These are phyloP conservation scores for Calycina herbarum DNA, from an alignment of 2,329 filamentous ascomycete genomes.

Conservation along the genomic window DNA sequence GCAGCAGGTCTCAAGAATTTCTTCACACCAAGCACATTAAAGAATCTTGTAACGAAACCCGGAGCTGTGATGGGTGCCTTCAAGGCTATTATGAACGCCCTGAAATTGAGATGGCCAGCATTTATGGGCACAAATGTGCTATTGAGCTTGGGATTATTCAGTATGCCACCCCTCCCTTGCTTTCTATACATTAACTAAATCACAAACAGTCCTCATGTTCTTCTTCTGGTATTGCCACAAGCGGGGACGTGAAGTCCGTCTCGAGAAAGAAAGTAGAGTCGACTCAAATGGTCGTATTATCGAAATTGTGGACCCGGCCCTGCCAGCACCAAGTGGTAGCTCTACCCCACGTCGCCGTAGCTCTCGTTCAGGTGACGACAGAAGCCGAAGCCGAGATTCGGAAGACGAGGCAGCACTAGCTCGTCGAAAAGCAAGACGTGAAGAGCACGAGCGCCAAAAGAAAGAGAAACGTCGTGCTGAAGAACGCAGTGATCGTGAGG, in stretches of 20 bases:
- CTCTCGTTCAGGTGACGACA: background rate
- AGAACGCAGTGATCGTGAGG: background rate
- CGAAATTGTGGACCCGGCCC: background rate
- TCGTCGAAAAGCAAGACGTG: slow-evolving; percentile 9
- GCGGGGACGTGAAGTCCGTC: slow-evolving; percentile 80
- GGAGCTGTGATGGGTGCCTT: slow-evolving; percentile 83
- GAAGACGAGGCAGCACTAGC: slow-evolving; percentile 7
- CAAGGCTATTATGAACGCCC: slow-evolving; percentile 83
- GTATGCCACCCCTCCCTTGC: slow-evolving; percentile 51
- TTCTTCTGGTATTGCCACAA: slow-evolving; percentile 99
- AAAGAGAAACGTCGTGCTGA: slow-evolving; percentile 10
- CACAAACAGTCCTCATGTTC: slow-evolving; percentile 69
- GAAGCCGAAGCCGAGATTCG: slow-evolving; percentile 1
- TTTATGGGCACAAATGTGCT: slow-evolving; percentile 89
- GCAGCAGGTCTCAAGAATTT: slow-evolving; percentile 64
- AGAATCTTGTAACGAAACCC: slow-evolving; percentile 80
- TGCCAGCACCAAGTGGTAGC: background rate
- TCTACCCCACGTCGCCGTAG: background rate
- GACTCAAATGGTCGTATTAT: slow-evolving; percentile 12
- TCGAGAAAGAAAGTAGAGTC: slow-evolving; percentile 42
- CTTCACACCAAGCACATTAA: slow-evolving; percentile 69
- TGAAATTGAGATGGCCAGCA: slow-evolving; percentile 86
- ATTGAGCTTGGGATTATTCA: slow-evolving; percentile 83
- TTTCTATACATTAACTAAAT: slow-evolving; percentile 14
- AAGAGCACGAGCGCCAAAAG: slow-evolving; percentile 8